Evolutionary conservation across 1,284 basidiomycete species (phyloP), one percentile per base, ranked within the genome.

Genomic region (Leucocoprinus gongylophorus): DNA sequence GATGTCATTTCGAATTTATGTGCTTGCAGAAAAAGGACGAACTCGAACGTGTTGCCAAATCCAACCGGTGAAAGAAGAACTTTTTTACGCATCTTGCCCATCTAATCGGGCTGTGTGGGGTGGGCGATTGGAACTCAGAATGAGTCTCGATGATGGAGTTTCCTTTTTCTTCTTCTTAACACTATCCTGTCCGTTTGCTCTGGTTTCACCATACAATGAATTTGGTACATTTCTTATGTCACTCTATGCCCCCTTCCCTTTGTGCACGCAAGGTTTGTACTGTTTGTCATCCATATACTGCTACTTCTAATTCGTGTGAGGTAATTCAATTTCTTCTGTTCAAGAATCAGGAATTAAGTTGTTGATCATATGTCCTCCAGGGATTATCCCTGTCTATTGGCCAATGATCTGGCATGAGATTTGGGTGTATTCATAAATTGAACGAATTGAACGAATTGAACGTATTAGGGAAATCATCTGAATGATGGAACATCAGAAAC

Each of bases 11-110:
- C 37, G 9, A 18, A 9, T 32, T 15, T 15, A 49, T 10, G 20
- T 35, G 47, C 50, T 61, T 63, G 23, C 23, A 89, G 87, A 90
- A 89, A 87, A 90, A 91, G 75, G 91, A 93, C 72, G 92, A 95
- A 76, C 85, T 98, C 63, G 95, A 98, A 82, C 95, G 95, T 83
- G 95, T 99, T 58, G 95, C 95, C 79, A 97, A 97, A 79, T 95
- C 91, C 74, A 98, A 98, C 81, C 92, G 95, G 83, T 98, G 84
- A 75, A 53, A 45, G 35, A 30, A 38, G 20, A 17, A 62, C 57
- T 53, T 46, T 45, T 32, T 46, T 47, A 42, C 44, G 41, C 41
- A 17, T 23, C 32, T n/a, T 29, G 29, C 32, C 33, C 30, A 32
- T 30, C 20, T 30, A 46, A n/a, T n/a, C n/a, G n/a, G n/a, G n/a